phyloP scores from a whole-genome alignment of 2,329 filamentous ascomycete species.

The Cryphonectria radicalis region DNA sequence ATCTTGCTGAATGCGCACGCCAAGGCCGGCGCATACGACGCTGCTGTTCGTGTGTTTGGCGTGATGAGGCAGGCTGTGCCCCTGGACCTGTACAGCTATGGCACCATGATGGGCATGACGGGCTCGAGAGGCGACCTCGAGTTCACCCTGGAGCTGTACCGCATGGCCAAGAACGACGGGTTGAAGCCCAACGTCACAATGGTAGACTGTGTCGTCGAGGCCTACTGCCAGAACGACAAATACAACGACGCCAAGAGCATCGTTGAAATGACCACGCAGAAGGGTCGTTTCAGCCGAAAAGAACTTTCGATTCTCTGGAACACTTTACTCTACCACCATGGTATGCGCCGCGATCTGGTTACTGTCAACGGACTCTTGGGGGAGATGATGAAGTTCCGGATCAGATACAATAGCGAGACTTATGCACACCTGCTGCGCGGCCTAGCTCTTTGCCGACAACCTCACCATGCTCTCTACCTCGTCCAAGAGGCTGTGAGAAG shows the following conservation, averaged over 20 bases:
- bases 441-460: slow-evolving; percentile 53
- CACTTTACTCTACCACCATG: slow-evolving; percentile 71
- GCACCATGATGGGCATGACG: slow-evolving; percentile 73
- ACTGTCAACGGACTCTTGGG: slow-evolving; percentile 53
- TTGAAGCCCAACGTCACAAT: slow-evolving; percentile 61
- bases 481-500: slow-evolving; percentile 50
- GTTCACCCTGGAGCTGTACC: slow-evolving; percentile 67
- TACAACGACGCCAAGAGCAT: slow-evolving; percentile 61
- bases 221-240: slow-evolving; percentile 63
- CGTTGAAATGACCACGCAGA: slow-evolving; percentile 58
- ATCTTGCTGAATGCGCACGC: slow-evolving; percentile 73
- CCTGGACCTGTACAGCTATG: slow-evolving; percentile 69
- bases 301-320: slow-evolving; percentile 75
- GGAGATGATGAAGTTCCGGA: slow-evolving; percentile 50
- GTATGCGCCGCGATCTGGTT: slow-evolving; percentile 60
- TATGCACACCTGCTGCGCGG: slow-evolving; percentile 55
- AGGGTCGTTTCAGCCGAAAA: slow-evolving; percentile 50
- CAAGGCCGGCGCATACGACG: slow-evolving; percentile 68
- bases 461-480: slow-evolving; percentile 54
- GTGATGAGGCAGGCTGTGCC: slow-evolving; percentile 53
- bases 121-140: slow-evolving; percentile 74
- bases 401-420: slow-evolving; percentile 56
- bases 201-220: slow-evolving; percentile 68
- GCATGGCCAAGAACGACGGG: slow-evolving; percentile 58
- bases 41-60: slow-evolving; percentile 67